phyloP scores from a whole-genome alignment of 2,329 filamentous ascomycete genomes.

The Coniochaeta sp. region DNA sequence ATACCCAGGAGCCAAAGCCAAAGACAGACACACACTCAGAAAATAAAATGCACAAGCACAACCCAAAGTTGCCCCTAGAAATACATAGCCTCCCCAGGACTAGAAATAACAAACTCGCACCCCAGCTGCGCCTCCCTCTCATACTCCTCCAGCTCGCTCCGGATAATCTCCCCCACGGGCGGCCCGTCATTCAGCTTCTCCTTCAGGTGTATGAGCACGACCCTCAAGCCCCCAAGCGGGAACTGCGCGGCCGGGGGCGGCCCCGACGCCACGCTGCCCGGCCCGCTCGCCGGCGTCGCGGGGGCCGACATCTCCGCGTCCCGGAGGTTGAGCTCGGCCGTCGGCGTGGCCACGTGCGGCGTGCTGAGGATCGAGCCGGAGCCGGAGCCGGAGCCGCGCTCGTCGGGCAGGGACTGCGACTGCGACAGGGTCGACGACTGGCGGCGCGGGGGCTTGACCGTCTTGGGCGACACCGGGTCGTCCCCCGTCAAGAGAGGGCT shows the following conservation, averaged over 20 bases:
- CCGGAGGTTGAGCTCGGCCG: slow-evolving; percentile 34
- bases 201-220: slow-evolving; percentile 93
- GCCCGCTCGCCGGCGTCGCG: slow-evolving; percentile 5
- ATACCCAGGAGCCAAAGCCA: background rate
- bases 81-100: slow-evolving; percentile 52
- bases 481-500: slow-evolving; percentile 22
- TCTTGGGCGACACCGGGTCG: slow-evolving; percentile 45
- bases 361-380: slow-evolving; percentile 20
- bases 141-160: slow-evolving; percentile 59
- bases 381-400: slow-evolving; percentile 5
- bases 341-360: slow-evolving; percentile 39
- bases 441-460: slow-evolving; percentile 19
- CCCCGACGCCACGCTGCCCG: slow-evolving; percentile 1
- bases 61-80: slow-evolving; percentile 24
- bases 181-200: slow-evolving; percentile 71
- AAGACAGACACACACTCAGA: background rate
- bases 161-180: slow-evolving; percentile 55
- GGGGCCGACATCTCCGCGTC: slow-evolving; percentile 22
- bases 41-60: background rate
- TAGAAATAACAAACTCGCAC: slow-evolving; percentile 70
- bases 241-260: slow-evolving; percentile 16
- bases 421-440: background rate
- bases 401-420: background rate
- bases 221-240: slow-evolving; percentile 63
- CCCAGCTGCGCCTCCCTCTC: slow-evolving; percentile 62